A percentile compares a stretch with the other conserved stretches of the same genome.
These are phyloP conservation scores for Cystobasidium onofrii DNA, from an alignment of 768 basidiomycete genomes.

Conservation along the genomic window DNA sequence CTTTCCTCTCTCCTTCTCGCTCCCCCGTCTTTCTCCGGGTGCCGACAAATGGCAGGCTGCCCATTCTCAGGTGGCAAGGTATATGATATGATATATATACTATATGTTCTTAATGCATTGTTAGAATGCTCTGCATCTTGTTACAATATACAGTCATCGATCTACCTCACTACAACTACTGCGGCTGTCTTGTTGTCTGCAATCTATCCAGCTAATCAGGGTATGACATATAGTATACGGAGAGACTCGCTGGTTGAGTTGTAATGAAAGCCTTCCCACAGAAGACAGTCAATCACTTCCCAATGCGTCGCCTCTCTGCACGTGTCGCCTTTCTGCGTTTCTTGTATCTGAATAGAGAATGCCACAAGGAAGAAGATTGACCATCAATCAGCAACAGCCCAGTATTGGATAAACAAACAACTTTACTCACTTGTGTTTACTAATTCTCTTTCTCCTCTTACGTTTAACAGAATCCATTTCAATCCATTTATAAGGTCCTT, in stretches of 20 bases:
- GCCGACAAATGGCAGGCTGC: neutral
- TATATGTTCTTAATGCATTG: neutral
- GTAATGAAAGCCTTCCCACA: neutral
- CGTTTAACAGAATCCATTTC: constrained; percentile 23
- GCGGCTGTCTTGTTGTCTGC: neutral
- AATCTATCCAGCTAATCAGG: no score
- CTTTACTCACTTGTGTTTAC: constrained; percentile 31
- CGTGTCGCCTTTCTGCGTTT: constrained; percentile 30
- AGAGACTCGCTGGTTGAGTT: no score
- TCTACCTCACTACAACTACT: neutral
- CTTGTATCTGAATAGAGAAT: constrained; percentile 6
- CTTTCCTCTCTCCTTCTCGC: no score
- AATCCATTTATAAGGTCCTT: neutral
- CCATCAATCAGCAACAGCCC: neutral
- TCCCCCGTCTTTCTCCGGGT: neutral
- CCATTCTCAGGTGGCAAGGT: neutral
- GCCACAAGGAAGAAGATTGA: neutral
- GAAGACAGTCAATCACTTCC: neutral
- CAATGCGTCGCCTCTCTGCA: constrained; percentile 10
- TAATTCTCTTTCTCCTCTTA: constrained; percentile 16
- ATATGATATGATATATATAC: no score
- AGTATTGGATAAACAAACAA: neutral
- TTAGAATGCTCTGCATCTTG: neutral
- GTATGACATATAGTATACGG: no score
- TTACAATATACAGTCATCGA: neutral